Evolutionary conservation across 192 early-diverging fungal genomes (phyloP).

Genomic region (Mortierella claussenii): DNA sequence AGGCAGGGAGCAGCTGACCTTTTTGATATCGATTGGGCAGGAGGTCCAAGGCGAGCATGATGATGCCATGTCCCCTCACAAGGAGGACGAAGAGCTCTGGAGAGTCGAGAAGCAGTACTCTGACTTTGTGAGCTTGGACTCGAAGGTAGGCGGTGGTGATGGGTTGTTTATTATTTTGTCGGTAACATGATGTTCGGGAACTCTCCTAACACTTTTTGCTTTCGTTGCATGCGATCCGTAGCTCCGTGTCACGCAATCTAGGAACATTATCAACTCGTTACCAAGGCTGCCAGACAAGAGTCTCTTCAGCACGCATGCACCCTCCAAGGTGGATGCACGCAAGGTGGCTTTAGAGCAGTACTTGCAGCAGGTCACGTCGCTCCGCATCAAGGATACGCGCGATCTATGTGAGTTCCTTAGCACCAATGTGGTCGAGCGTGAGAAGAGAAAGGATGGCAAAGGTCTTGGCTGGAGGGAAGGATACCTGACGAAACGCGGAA

Average conservation of each 20-base stretch:
- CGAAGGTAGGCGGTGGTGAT: constrained; percentile 64
- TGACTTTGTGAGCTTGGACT: constrained; percentile 86
- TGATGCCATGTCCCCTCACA: constrained; percentile 39
- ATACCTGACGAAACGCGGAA: constrained; percentile 91
- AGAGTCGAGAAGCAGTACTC: constrained; percentile 89
- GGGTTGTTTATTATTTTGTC: background rate
- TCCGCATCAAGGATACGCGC: constrained; percentile 68
- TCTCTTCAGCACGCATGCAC: constrained; percentile 83
- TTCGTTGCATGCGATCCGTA: no score
- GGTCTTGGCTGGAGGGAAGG: constrained; percentile 80
- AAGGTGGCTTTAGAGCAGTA: constrained; percentile 90
- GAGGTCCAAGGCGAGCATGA: constrained; percentile 39
- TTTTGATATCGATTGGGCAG: constrained; percentile 66
- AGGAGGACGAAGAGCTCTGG: constrained; percentile 75
- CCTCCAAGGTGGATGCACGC: constrained; percentile 88
- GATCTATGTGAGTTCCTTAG: constrained; percentile 83
- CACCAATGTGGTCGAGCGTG: constrained; percentile 70
- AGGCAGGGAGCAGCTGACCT: constrained; percentile 77
- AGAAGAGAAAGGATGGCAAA: constrained; percentile 26
- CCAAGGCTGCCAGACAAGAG: constrained; percentile 88
- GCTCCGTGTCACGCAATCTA: constrained; percentile 52
- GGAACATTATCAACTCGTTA: constrained; percentile 62
- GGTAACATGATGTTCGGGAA: background rate
- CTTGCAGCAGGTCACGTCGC: constrained; percentile 75
- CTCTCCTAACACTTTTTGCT: background rate